These are phyloP conservation scores for Paraphoma chrysanthemicola DNA, from an alignment of 2,329 filamentous ascomycete species.

Conservation along the genomic window DNA sequence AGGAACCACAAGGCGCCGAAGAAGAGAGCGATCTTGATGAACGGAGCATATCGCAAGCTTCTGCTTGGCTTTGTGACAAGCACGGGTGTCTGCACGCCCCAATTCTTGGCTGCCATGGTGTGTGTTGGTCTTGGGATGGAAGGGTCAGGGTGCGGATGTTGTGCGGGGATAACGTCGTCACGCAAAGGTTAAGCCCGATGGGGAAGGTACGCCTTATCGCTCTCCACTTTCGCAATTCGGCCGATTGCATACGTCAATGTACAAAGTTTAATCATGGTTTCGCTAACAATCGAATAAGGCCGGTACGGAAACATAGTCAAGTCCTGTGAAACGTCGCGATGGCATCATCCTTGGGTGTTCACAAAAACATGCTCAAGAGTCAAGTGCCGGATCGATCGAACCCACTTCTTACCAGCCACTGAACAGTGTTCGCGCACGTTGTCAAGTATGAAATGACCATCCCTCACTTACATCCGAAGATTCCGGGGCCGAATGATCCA, in stretches of 20 bases:
- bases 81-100: slow-evolving; percentile 8
- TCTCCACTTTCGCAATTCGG: not conserved
- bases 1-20: slow-evolving; percentile 14
- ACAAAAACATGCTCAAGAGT: no score
- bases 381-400: no score
- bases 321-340: not conserved
- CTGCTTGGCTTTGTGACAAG: slow-evolving; percentile 1
- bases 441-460: no score
- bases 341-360: no score
- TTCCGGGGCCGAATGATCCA: no score
- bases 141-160: slow-evolving; percentile 1
- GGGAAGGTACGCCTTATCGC: slow-evolving; percentile 9
- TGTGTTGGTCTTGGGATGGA: slow-evolving; percentile 2
- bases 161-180: slow-evolving; percentile 8
- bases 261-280: no score
- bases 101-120: slow-evolving; percentile 19
- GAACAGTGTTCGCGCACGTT: no score
- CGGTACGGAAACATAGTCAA: not conserved
- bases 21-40: slow-evolving; percentile 11
- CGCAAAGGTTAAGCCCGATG: slow-evolving; percentile 4
- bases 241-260: not conserved
- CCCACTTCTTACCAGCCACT: no score
- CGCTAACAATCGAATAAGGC: not conserved
- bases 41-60: slow-evolving; percentile 1
- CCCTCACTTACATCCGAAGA: no score